These are phyloP conservation scores for Amaranthus cruentus DNA, from an alignment of 148 eudicot species.

Conservation along the genomic window DNA sequence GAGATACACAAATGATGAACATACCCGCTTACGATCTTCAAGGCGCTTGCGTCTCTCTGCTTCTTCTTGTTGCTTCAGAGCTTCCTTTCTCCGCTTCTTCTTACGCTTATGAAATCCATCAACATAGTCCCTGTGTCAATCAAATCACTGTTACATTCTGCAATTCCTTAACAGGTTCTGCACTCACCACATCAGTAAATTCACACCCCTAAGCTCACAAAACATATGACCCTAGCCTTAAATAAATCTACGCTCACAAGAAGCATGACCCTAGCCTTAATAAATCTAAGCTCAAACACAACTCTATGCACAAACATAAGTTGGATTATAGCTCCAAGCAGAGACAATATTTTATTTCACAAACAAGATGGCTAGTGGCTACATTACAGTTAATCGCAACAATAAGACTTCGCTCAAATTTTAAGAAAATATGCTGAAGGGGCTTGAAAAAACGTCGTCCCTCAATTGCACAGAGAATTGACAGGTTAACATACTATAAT, in stretches of 20 bases:
- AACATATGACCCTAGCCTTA: background rate
- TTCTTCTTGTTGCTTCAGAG: slow-evolving; percentile 46
- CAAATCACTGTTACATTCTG: slow-evolving; percentile 19
- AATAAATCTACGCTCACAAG: background rate
- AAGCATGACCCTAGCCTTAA: too few relatives aligned
- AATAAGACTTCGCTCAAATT: background rate
- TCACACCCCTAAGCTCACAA: background rate
- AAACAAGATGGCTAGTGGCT: too few relatives aligned
- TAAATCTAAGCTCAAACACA: too few relatives aligned
- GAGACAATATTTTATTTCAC: too few relatives aligned
- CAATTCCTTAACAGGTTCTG: background rate
- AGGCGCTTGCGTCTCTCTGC: slow-evolving; percentile 68
- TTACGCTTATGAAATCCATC: slow-evolving; percentile 95
- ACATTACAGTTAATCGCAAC: background rate
- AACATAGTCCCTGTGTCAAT: slow-evolving; percentile 59
- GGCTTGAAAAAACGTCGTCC: background rate
- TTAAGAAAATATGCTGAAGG: background rate
- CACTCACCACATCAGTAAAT: background rate
- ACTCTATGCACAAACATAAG: too few relatives aligned
- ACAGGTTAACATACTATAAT: background rate
- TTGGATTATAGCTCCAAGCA: too few relatives aligned
- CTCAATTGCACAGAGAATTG: background rate
- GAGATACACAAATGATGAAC: background rate
- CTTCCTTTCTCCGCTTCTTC: slow-evolving; percentile 99
- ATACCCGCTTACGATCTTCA: slow-evolving; percentile 70